phyloP scores from a whole-genome alignment of 2,329 filamentous ascomycete species.

The Alternaria arbusti region DNA sequence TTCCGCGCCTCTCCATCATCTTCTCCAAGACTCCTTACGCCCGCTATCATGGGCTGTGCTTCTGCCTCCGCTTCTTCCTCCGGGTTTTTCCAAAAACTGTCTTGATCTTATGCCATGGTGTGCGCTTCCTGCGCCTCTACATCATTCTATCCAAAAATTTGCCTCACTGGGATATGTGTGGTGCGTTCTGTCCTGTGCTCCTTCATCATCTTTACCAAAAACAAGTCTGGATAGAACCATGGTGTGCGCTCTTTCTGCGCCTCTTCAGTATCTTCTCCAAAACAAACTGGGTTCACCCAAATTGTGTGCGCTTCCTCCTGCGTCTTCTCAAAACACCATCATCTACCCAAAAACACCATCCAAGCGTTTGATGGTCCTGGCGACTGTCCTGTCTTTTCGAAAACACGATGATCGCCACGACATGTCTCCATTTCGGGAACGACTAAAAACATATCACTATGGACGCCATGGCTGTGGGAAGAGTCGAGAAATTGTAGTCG shows the following conservation, averaged over 20 bases:
- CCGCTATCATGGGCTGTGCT: background rate
- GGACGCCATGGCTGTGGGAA: background rate
- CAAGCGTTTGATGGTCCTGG: background rate
- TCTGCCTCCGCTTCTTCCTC: background rate
- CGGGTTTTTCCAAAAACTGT: background rate
- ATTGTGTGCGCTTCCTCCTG: background rate
- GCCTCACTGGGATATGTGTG: too few relatives aligned
- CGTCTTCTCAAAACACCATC: background rate
- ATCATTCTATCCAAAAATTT: background rate
- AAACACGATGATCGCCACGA: too few relatives aligned
- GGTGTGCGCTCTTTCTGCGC: too few relatives aligned
- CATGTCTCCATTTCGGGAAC: background rate
- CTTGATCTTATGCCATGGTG: background rate
- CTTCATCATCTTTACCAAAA: background rate
- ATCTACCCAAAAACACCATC: background rate
- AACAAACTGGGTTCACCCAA: too few relatives aligned
- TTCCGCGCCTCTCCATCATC: background rate
- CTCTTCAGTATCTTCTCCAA: background rate
- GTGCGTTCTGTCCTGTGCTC: too few relatives aligned
- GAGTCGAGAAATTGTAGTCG: background rate
- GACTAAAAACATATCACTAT: background rate
- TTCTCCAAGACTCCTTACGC: background rate
- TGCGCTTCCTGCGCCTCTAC: background rate
- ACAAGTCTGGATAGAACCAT: too few relatives aligned
- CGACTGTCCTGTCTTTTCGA: background rate